Evolutionary conservation across 805 yeast species (phyloP), one percentile per base, ranked within the genome.

Genomic region (Cyberlindnera samutprakarnensis): DNA sequence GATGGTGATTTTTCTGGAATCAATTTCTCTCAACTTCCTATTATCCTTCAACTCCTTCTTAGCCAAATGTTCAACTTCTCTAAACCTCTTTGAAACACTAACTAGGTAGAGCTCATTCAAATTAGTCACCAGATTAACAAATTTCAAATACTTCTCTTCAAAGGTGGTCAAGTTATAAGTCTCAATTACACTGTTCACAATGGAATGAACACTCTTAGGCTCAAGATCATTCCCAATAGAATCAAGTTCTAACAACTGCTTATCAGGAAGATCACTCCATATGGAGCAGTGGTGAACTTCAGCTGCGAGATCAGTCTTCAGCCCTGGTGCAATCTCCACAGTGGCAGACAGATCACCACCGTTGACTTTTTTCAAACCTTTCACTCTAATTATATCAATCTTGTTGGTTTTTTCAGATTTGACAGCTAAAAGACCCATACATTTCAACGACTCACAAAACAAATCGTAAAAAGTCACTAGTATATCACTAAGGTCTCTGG

Each of bases 1-100:
- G 42, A 87, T 66, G 0, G 92, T 66, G 4, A 90, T 69, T 48
- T 78, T 79, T 28, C 67, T 59, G 28, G 60, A 57, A 39, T 72
- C 80, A 13, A 43, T 43, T 28, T 63, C 68, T 19, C 68, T 64
- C 34, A 70, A 62, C 32, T 54, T 49, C 39, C 68, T 71, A 44
- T 72, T 77, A 43, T 84, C 94, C 48, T 78, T 79, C 36, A 88
- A 84, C 38, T 84, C 66, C 49, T 75, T 82, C 47, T 92, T 78
- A 2, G 97, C 97, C 45, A 88, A 66, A 6, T 79, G 73, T 53
- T 92, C 97, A 31, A 90, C 94, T 49, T 90, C 97, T 34, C 71
- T 74, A 47, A 92, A 88, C 37, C 98, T 64, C 50, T 80, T 76
- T 23, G 77, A 68, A 3, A 87, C 72, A 11, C 72, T 61, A 11